These are phyloP conservation scores for Backusella morwellensis DNA, from an alignment of 192 early-diverging fungal genomes.

Conservation along the genomic window DNA sequence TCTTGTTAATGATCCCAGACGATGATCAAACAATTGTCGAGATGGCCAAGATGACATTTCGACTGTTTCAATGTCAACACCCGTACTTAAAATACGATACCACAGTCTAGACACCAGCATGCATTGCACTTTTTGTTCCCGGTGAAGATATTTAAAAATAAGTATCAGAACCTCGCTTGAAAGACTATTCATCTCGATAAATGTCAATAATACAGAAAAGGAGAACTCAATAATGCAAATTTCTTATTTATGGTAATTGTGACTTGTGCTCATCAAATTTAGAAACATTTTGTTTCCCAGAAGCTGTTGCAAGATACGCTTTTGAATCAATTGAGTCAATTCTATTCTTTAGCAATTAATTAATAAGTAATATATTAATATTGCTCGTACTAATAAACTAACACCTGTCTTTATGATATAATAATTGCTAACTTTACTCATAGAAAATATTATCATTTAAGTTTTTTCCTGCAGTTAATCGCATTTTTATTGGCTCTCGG, in stretches of 20 bases:
- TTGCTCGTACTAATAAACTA: not conserved
- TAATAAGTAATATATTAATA: not conserved
- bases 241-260: not conserved
- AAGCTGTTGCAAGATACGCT: not conserved
- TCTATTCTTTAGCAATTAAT: not conserved
- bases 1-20: not conserved
- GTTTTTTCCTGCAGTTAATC: not conserved
- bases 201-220: not conserved
- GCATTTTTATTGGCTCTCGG: not conserved
- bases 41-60: constrained; percentile 5
- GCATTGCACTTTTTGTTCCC: not conserved
- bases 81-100: not conserved
- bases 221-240: not conserved
- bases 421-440: too few relatives aligned
- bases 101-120: not conserved
- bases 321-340: not conserved
- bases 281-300: not conserved
- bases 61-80: not conserved
- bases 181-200: not conserved
- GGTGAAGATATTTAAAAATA: constrained; percentile 3
- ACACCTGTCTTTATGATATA: not conserved
- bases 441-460: not conserved
- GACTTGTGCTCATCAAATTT: not conserved
- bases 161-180: not conserved
- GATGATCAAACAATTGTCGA: not conserved